Evolutionary conservation across 306 rosid genomes (phyloP).

Genomic region (Styphnolobium japonicum): DNA sequence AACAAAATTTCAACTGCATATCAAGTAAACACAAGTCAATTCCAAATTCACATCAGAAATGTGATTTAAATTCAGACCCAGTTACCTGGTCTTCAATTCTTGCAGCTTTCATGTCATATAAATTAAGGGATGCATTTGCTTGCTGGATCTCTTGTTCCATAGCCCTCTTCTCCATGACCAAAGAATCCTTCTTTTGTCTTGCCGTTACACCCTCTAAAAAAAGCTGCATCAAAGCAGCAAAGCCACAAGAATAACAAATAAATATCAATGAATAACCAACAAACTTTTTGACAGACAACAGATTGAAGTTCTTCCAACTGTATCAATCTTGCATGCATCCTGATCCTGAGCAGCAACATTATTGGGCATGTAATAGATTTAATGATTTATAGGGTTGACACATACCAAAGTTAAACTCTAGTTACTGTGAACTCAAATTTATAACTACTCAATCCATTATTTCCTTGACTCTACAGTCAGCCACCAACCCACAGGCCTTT

Average conservation of each 20-base stretch:
- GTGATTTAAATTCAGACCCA: conserved; percentile 9
- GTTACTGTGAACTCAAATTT: not conserved
- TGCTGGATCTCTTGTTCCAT: conserved; percentile 76
- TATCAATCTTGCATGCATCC: no score
- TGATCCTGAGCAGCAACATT: not conserved
- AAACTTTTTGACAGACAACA: not conserved
- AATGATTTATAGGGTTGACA: not conserved
- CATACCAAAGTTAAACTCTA: not conserved
- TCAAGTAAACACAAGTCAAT: conserved; percentile 25
- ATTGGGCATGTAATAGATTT: not conserved
- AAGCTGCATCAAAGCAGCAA: conserved; percentile 57
- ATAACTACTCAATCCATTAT: not conserved
- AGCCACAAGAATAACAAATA: no score
- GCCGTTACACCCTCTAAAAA: conserved; percentile 83
- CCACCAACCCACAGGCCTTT: not conserved
- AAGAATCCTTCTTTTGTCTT: conserved; percentile 62
- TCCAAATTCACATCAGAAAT: conserved; percentile 2
- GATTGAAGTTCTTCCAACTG: not conserved
- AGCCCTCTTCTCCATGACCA: conserved; percentile 55
- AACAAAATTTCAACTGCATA: conserved; percentile 68
- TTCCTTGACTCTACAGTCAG: not conserved
- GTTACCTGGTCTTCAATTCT: conserved; percentile 88
- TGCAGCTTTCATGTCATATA: conserved; percentile 65
- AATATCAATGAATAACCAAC: not conserved
- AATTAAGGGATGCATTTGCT: conserved; percentile 56